A percentile compares a stretch with the other conserved stretches of the same genome.
These are phyloP conservation scores for Rhamnella rubrinervis DNA, from an alignment of 331 rosid species.

Conservation along the genomic window DNA sequence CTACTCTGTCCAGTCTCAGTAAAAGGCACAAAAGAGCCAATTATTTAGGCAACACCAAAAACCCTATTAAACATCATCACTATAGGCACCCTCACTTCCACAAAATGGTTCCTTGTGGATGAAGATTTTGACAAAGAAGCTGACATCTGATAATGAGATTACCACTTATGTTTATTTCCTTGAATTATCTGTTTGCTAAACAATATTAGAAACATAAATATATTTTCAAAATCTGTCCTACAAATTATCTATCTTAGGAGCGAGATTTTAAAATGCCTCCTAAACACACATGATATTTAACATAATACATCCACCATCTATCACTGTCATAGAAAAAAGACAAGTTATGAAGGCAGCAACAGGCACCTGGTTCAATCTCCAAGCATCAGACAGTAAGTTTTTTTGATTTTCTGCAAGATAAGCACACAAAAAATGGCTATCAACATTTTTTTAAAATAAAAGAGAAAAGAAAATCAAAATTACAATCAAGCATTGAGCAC, in stretches of 20 bases:
- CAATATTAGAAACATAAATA: background rate
- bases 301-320: slow-evolving; percentile 8
- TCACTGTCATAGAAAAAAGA: background rate
- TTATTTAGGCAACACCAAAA: background rate
- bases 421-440: slow-evolving; percentile 3
- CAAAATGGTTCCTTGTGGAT: too few relatives aligned
- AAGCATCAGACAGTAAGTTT: slow-evolving; percentile 79
- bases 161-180: background rate
- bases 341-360: slow-evolving; percentile 21
- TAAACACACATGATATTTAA: background rate
- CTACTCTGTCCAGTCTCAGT: background rate
- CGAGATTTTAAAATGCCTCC: background rate
- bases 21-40: background rate
- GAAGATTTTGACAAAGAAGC: too few relatives aligned
- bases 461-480: background rate
- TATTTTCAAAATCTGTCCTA: slow-evolving; percentile 6
- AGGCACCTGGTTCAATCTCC: slow-evolving; percentile 92
- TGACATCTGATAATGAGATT: too few relatives aligned
- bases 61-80: background rate
- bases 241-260: background rate
- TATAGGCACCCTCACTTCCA: background rate
- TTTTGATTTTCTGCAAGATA: slow-evolving; percentile 76
- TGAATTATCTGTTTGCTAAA: too few relatives aligned
- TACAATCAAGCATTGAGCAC: background rate
- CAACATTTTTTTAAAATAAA: background rate